phyloP scores from a whole-genome alignment of 148 eudicot genomes.

The Salicornia ramosissima region DNA sequence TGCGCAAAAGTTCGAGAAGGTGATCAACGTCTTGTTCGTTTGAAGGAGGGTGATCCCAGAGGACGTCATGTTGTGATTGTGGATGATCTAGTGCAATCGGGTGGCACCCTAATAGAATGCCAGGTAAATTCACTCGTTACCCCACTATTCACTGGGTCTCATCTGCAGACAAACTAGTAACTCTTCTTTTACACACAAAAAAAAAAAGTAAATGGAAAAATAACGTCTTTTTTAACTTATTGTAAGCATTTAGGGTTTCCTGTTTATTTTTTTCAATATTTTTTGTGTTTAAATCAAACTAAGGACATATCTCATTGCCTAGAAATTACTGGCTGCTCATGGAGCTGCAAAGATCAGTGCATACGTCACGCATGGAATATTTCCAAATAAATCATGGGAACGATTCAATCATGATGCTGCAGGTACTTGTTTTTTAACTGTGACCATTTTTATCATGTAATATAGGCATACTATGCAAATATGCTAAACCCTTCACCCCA shows the following conservation, averaged over 20 bases:
- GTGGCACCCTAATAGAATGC: conserved; percentile 91
- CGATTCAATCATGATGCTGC: conserved; percentile 70
- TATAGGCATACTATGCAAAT: not conserved
- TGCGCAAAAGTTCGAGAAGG: conserved; percentile 99
- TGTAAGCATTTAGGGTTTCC: not conserved
- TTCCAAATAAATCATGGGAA: conserved; percentile 85
- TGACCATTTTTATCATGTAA: not conserved
- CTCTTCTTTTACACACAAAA: not conserved
- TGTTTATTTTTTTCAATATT: not conserved
- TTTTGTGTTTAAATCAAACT: not conserved
- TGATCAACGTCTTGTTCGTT: conserved; percentile 79
- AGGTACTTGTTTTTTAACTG: conserved; percentile 39
- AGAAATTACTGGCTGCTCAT: conserved; percentile 97
- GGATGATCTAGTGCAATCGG: conserved; percentile 97
- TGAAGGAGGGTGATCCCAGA: conserved; percentile 95
- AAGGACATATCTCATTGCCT: conserved; percentile 1
- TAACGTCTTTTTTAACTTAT: not conserved
- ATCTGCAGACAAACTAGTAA: not conserved
- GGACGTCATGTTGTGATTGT: conserved; percentile 99
- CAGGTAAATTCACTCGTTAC: conserved; percentile 51
- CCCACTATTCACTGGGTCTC: not conserved
- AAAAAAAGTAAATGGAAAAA: no score
- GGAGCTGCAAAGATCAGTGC: conserved; percentile 95
- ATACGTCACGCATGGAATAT: conserved; percentile 95
- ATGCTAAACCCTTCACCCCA: not conserved